Base-by-base conservation (phyloP, 805 yeast species). In the Scheffersomyces ergatensis region DNA sequence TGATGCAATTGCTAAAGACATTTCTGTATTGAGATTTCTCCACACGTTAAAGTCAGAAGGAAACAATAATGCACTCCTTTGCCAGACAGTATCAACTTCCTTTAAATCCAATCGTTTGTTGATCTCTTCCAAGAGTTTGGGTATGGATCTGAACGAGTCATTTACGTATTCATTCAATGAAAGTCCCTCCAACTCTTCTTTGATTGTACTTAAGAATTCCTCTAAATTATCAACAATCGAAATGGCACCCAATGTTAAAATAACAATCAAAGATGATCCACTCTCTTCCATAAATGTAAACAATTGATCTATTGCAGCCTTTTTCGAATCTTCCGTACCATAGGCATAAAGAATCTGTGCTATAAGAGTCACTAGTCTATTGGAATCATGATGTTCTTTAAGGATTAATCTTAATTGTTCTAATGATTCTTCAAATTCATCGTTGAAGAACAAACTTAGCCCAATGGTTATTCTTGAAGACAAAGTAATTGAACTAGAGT, bases 281-380 rank as follows among this genome's bases (percentile, higher is more conserved):
- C 76, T 60, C 3, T 64, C 68, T 44, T 77, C 83, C 31, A 89
- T 78, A 50, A 74, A 79, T 18, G 75, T 72, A 50, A 85, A 83
- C 33, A 92, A 62, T 58, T 89, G 96, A 51, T 89, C 96, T 35
- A 86, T 55, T 0, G 97, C 96, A 1, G 89, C 90, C 47, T 81
- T 84, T 43, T 80, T 82, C 1, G 93, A 80, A 4, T 85, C 93
- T n/a, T 76, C 80, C 0, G 80, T 76, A n/a, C 80, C 85, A 42
- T 78, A 77, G 2, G 88, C 87, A 65, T 83, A 85, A 37, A 93
- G 67, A 0, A 90, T 84, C 55, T 89, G 95, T 0, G 93, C 79
- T 16, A 88, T 74, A 21, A 92, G 62, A 5, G 83, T 77, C 13
- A 88, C 80, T n/a, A 89, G 72, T 45, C 83, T 75, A 47, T 76